Evolutionary conservation across 1,284 basidiomycete genomes (phyloP).

Genomic region (Takashimella tepidaria): DNA sequence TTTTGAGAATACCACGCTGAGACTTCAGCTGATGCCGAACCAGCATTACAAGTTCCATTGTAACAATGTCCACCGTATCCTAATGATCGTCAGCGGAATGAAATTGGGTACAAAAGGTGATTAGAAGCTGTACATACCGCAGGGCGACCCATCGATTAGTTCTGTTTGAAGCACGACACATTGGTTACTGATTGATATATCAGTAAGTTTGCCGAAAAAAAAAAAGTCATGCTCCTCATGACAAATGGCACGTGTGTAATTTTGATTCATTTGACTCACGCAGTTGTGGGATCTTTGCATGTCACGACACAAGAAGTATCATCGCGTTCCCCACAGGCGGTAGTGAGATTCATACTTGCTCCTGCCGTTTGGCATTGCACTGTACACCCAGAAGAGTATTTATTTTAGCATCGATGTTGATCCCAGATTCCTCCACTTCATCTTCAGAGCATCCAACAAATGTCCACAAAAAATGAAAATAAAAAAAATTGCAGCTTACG

Average conservation of each 20-base stretch:
- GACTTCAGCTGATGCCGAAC: constrained; percentile 58
- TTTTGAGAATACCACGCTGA: constrained; percentile 69
- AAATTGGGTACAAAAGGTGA: neutral
- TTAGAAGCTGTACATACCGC: constrained; percentile 56
- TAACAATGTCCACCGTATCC: constrained; percentile 68
- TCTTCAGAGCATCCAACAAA: too few species aligned
- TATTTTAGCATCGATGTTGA: too few species aligned
- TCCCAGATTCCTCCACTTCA: too few species aligned
- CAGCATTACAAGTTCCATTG: constrained; percentile 61
- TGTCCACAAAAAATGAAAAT: constrained; percentile 2
- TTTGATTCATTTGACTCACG: constrained; percentile 14
- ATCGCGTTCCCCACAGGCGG: constrained; percentile 61
- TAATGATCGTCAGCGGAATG: constrained; percentile 33
- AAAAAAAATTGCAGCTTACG: constrained; percentile 50
- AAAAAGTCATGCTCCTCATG: too few species aligned
- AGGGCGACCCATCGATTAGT: constrained; percentile 79
- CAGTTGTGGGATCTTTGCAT: constrained; percentile 64
- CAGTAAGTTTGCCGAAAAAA: neutral
- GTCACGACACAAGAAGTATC: constrained; percentile 70
- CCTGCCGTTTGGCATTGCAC: constrained; percentile 76
- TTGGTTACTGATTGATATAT: constrained; percentile 47
- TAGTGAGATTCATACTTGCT: constrained; percentile 60
- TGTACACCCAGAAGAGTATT: constrained; percentile 31
- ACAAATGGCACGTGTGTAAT: neutral
- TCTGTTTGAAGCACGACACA: constrained; percentile 72